These are phyloP conservation scores for Trametes hirsuta DNA, from an alignment of 1,284 basidiomycete species.

Conservation along the genomic window DNA sequence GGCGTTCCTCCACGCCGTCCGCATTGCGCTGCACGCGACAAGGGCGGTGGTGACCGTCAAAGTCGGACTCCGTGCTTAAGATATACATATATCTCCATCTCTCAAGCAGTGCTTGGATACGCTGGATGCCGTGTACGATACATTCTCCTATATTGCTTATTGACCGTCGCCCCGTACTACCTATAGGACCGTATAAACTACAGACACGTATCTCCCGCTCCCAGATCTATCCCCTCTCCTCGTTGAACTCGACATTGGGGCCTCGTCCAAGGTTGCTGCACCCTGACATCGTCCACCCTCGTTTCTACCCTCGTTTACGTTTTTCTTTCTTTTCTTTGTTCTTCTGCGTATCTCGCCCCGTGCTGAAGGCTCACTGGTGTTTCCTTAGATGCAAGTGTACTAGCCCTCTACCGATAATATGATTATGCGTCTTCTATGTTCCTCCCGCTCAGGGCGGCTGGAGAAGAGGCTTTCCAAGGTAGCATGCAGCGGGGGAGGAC, in stretches of 20 bases:
- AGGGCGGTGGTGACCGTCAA: conserved; percentile 55
- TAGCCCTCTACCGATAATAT: conserved; percentile 9
- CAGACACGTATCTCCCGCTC: not conserved
- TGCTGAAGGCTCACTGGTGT: conserved; percentile 9
- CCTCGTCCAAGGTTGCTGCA: not conserved
- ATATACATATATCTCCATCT: not conserved
- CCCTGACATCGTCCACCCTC: not conserved
- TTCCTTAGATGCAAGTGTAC: conserved; percentile 18
- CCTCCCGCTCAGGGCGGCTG: not conserved
- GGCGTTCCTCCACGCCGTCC: conserved; percentile 62
- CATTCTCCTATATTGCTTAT: conserved; percentile 1
- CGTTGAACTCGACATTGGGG: too few relatives aligned
- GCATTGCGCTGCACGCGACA: conserved; percentile 57
- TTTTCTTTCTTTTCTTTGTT: not conserved
- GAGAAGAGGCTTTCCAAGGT: not conserved
- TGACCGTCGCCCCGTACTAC: not conserved
- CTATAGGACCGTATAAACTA: conserved; percentile 6
- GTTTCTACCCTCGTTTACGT: not conserved
- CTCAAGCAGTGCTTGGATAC: not conserved
- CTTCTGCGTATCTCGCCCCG: not conserved
- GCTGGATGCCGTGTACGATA: conserved; percentile 12
- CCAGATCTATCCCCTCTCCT: not conserved
- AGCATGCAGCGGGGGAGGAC: too few relatives aligned
- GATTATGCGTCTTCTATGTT: conserved; percentile 2
- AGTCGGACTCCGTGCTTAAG: conserved; percentile 43